These are phyloP conservation scores for Astrocystis sublimbata DNA, from an alignment of 495 filamentous ascomycete genomes.

Conservation along the genomic window DNA sequence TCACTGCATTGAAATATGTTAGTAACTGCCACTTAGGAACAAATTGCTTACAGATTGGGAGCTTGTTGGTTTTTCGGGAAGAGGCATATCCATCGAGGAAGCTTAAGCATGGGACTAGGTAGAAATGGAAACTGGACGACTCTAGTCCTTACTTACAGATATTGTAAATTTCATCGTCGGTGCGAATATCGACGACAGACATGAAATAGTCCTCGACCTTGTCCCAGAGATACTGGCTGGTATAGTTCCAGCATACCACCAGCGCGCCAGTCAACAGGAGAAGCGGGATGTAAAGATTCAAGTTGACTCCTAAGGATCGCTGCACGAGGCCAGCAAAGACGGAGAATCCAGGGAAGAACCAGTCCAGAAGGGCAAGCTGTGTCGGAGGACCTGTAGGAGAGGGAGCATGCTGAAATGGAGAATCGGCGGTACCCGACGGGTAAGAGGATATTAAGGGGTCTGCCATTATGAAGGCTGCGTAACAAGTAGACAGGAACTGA, in stretches of 20 bases:
- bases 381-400: slow-evolving; percentile 10
- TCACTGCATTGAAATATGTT: no score
- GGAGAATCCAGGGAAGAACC: slow-evolving; percentile 73
- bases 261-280: slow-evolving; percentile 54
- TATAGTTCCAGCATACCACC: slow-evolving; percentile 53
- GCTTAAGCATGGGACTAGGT: no score
- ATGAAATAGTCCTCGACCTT: slow-evolving; percentile 50
- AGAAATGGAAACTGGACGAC: no score
- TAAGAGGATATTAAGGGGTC: slow-evolving; percentile 12
- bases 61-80: no score
- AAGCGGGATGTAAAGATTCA: slow-evolving; percentile 68
- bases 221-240: slow-evolving; percentile 43
- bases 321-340: slow-evolving; percentile 60
- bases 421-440: not conserved
- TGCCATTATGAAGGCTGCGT: slow-evolving; percentile 17
- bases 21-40: no score
- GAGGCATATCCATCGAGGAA: no score
- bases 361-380: slow-evolving; percentile 60
- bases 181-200: slow-evolving; percentile 63
- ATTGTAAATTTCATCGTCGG: slow-evolving; percentile 68
- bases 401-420: slow-evolving; percentile 13
- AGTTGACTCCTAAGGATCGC: slow-evolving; percentile 66
- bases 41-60: no score
- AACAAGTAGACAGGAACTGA: not conserved
- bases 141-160: no score